Percentiles rank a stretch among this genome's conserved stretches.
Evolutionary conservation across 2,329 filamentous ascomycete genomes (phyloP).

Genomic region (Paecilomyces fulvus): DNA sequence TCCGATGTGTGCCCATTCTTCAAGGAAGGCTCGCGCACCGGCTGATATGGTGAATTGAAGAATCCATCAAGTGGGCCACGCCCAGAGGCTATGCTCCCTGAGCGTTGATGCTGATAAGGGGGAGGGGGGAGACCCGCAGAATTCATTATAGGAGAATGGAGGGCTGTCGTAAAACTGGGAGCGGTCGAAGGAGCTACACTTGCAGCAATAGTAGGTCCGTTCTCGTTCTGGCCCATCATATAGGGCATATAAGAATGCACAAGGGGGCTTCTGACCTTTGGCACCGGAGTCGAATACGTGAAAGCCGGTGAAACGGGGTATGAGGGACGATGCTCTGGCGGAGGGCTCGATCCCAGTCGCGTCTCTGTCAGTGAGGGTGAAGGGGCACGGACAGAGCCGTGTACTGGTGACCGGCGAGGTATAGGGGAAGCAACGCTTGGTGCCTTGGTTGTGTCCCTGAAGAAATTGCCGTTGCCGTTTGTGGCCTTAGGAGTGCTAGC

Average conservation of each 20-base stretch:
- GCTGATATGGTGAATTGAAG: slow-evolving; percentile 22
- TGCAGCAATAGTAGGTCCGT: slow-evolving; percentile 16
- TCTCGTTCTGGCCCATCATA: slow-evolving; percentile 19
- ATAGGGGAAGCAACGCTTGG: not conserved
- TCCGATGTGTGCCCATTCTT: slow-evolving; percentile 15
- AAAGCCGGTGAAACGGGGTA: slow-evolving; percentile 16
- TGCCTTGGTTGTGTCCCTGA: slow-evolving; percentile 1
- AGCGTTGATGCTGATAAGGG: slow-evolving; percentile 21
- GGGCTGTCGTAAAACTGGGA: slow-evolving; percentile 20
- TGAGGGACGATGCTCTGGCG: slow-evolving; percentile 14
- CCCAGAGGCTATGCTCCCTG: slow-evolving; percentile 18
- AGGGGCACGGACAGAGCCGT: slow-evolving; percentile 18
- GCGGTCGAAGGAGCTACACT: slow-evolving; percentile 17
- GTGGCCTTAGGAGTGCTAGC: not conserved
- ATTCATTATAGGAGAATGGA: slow-evolving; percentile 29
- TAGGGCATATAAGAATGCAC: slow-evolving; percentile 30
- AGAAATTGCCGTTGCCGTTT: not conserved
- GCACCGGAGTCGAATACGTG: slow-evolving; percentile 12
- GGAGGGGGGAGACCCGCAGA: slow-evolving; percentile 18
- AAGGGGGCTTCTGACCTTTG: slow-evolving; percentile 28
- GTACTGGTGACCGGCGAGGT: not conserved
- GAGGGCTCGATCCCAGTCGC: slow-evolving; percentile 18
- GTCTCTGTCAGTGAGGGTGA: slow-evolving; percentile 24
- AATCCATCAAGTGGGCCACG: slow-evolving; percentile 23
- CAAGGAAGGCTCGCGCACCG: slow-evolving; percentile 20